Evolutionary conservation across 331 rosid species (phyloP), one percentile per base, ranked within the genome.

Genomic region (Quercus lobata): DNA sequence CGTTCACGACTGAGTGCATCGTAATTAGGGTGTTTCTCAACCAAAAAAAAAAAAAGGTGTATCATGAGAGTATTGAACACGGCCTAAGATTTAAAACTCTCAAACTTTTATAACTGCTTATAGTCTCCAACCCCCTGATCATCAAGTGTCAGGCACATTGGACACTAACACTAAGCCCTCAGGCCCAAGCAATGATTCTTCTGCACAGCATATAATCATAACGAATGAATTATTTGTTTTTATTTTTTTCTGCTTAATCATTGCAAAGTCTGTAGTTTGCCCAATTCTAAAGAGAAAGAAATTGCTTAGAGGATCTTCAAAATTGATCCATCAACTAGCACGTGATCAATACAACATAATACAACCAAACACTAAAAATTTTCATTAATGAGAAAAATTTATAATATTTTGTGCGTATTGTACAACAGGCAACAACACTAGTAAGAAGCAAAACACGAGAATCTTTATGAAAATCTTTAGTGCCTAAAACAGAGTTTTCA

Each of bases 361-460:
- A 14, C 57, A 56, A 72, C 16, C 17, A 34, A 32, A 68, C 49
- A 7, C 52, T 57, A 35, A 35, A n/a, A 21, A 16, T 44, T 32
- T 72, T 62, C 70, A 71, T 71, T 75, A 19, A 81, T 29, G 55
- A 65, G 21, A 57, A 69, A 73, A 73, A 24, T 21, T 69, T 57
- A 54, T 21, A 49, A 56, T 27, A 72, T 72, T 41, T 30, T 65
- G 8, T 49, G 75, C 74, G 71, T 32, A 79, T 78, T 78, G 86
- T 75, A 75, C 87, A 81, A 41, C 49, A 15, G 41, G 76, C 49
- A 76, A 53, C 72, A 65, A 24, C 30, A 78, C 63, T 41, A 68
- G 30, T 21, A 32, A 55, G 34, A 4, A 3, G 22, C 21, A 78
- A 71, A 63, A 76, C 49, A 57, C 29, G 69, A 77, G 69, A 7